Conservation (phyloP, 1,139 yeast species). For the Hansenula lynferdii region DNA sequence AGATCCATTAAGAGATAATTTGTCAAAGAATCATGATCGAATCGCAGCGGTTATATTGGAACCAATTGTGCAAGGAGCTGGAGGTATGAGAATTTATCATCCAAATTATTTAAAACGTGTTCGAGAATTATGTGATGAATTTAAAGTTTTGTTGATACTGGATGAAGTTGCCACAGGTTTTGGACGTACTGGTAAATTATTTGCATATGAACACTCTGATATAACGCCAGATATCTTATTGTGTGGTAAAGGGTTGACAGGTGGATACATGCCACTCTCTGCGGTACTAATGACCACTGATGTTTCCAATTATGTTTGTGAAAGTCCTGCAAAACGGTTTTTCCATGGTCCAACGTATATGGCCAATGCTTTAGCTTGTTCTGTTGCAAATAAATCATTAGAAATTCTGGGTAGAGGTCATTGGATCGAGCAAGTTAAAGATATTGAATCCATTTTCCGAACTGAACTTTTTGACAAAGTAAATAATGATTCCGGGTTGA, state of each 20-base stretch:
- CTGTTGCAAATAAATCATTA: slow-evolving; percentile 27
- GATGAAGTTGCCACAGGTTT: slow-evolving; percentile 33
- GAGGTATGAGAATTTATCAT: slow-evolving; percentile 29
- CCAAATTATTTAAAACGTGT: slow-evolving; percentile 27
- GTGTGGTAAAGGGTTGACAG: slow-evolving; percentile 28
- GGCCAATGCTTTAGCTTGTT: slow-evolving; percentile 33
- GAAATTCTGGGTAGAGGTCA: slow-evolving; percentile 24
- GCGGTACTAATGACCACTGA: slow-evolving; percentile 19
- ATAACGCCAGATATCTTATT: slow-evolving; percentile 28
- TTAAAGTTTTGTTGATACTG: slow-evolving; percentile 26
- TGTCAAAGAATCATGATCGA: slow-evolving; percentile 19
- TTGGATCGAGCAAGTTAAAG: slow-evolving; percentile 20
- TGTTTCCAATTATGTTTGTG: slow-evolving; percentile 17
- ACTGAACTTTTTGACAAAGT: slow-evolving; percentile 16
- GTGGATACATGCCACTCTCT: slow-evolving; percentile 28
- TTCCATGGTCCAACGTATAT: slow-evolving; percentile 34
- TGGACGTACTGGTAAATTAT: slow-evolving; percentile 29
- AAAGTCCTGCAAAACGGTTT: slow-evolving; percentile 20
- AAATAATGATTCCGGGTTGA: no score
- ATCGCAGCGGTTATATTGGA: slow-evolving; percentile 32
- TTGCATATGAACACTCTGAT: slow-evolving; percentile 26
- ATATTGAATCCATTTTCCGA: slow-evolving; percentile 20
- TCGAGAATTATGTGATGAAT: slow-evolving; percentile 26
- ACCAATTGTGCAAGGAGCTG: slow-evolving; percentile 35
- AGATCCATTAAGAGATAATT: slow-evolving; percentile 21